Conservation (phyloP, 108 stramenopile genomes). For the Fragilariopsis cylindrus region DNA sequence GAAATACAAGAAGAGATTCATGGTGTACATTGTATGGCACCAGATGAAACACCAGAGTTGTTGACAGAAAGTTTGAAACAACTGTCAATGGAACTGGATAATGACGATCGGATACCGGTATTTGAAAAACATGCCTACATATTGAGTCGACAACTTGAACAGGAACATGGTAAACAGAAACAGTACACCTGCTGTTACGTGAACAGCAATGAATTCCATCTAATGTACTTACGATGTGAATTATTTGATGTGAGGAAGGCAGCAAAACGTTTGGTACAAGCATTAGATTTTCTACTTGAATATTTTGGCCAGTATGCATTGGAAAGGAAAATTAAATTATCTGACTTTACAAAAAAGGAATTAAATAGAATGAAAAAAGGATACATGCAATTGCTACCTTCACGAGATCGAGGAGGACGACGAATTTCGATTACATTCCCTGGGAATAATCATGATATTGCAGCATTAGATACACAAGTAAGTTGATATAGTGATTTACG, state of each 20-base stretch:
- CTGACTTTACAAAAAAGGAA: background rate
- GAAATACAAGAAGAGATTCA: slow-evolving; percentile 19
- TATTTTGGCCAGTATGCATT: slow-evolving; percentile 5
- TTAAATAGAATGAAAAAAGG: background rate
- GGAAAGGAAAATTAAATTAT: slow-evolving; percentile 5
- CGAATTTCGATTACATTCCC: background rate
- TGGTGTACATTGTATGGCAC: slow-evolving; percentile 3
- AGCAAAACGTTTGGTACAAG: slow-evolving; percentile 26
- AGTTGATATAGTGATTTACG: too few relatives aligned
- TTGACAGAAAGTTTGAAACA: background rate
- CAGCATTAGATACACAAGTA: too few relatives aligned
- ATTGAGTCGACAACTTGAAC: too few relatives aligned
- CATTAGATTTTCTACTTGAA: background rate
- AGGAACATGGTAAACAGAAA: too few relatives aligned
- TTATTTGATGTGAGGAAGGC: slow-evolving; percentile 33
- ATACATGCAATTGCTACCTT: background rate
- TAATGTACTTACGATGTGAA: slow-evolving; percentile 44
- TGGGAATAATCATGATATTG: background rate
- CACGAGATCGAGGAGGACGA: background rate
- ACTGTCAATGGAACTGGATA: too few relatives aligned
- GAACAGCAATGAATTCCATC: slow-evolving; percentile 20
- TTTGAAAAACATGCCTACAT: too few relatives aligned
- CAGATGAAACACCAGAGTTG: slow-evolving; percentile 12
- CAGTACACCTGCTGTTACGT: background rate
- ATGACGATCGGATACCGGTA: too few relatives aligned